Percentiles rank a stretch among this genome's conserved stretches.
phyloP scores from a whole-genome alignment of 176 grass and related monocot species.

The Tillandsia fasciculata region DNA sequence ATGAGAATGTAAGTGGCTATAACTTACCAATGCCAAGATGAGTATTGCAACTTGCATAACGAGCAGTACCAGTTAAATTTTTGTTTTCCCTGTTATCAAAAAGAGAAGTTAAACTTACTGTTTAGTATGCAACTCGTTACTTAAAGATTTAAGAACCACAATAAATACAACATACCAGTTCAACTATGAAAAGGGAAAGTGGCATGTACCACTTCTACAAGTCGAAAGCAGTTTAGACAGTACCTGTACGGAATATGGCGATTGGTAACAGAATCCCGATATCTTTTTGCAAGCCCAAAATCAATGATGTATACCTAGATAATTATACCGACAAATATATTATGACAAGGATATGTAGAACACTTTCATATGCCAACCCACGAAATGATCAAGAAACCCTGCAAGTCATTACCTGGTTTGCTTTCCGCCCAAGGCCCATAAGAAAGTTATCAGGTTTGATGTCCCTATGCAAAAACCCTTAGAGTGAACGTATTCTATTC shows the following conservation, averaged over 20 bases:
- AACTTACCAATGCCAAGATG: conserved; percentile 86
- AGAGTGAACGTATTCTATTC: conserved; percentile 72
- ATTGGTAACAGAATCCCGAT: conserved; percentile 74
- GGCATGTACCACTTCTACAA: conserved; percentile 3
- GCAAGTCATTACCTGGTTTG: conserved; percentile 47
- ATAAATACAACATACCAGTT: not conserved
- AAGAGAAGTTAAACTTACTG: too few relatives aligned
- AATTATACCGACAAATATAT: conserved; percentile 11
- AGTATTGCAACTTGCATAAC: conserved; percentile 93
- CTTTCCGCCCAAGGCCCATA: conserved; percentile 78
- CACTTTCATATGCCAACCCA: not conserved
- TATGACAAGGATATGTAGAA: not conserved
- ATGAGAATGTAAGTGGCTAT: not conserved
- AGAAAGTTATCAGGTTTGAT: conserved; percentile 83
- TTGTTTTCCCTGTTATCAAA: conserved; percentile 66
- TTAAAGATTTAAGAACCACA: too few relatives aligned
- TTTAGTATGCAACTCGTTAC: too few relatives aligned
- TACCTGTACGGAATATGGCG: conserved; percentile 93
- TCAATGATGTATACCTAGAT: conserved; percentile 93
- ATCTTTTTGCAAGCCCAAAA: conserved; percentile 99
- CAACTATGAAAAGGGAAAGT: conserved; percentile 2
- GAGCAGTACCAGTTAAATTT: conserved; percentile 86
- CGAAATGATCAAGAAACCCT: not conserved
- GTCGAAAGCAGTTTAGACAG: not conserved
- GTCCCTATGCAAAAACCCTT: conserved; percentile 72